These are phyloP conservation scores for Yarrowia bubula DNA, from an alignment of 805 yeast genomes.

Conservation along the genomic window DNA sequence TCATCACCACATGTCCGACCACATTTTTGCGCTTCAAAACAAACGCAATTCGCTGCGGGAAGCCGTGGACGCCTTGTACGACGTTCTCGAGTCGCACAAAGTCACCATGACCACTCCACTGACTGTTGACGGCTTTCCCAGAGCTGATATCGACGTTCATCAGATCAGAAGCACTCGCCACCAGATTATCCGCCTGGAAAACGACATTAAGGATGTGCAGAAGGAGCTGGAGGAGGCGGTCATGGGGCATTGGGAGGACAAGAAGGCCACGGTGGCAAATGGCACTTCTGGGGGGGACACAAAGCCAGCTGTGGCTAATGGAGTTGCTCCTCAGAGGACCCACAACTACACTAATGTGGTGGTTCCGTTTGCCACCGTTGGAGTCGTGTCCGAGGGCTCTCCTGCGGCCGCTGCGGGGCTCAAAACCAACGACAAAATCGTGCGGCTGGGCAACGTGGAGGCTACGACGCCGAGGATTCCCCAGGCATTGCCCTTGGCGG, in stretches of 20 bases:
- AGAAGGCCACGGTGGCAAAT: not conserved
- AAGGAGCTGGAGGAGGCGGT: slow-evolving; percentile 49
- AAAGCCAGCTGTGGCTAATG: not conserved
- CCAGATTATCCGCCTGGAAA: slow-evolving; percentile 62
- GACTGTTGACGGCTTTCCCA: slow-evolving; percentile 78
- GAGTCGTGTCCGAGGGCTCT: slow-evolving; percentile 49
- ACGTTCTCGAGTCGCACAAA: slow-evolving; percentile 45
- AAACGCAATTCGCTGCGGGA: slow-evolving; percentile 42
- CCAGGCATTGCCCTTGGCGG: not conserved
- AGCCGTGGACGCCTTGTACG: slow-evolving; percentile 45
- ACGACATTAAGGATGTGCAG: slow-evolving; percentile 60
- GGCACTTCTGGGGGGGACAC: not conserved
- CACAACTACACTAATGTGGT: not conserved
- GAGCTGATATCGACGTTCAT: slow-evolving; percentile 78
- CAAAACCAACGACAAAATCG: slow-evolving; percentile 51
- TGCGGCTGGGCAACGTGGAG: slow-evolving; percentile 54
- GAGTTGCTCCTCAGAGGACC: no score
- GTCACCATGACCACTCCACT: slow-evolving; percentile 65
- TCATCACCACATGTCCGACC: slow-evolving; percentile 4
- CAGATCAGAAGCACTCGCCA: slow-evolving; percentile 60
- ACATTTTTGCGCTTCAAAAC: slow-evolving; percentile 29
- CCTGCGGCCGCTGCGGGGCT: slow-evolving; percentile 64
- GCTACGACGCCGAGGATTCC: slow-evolving; percentile 47
- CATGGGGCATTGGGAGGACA: slow-evolving; percentile 39
- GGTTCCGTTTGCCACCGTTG: slow-evolving; percentile 42